These are phyloP conservation scores for Abortiporus biennis DNA, from an alignment of 1,284 basidiomycete genomes.

Conservation along the genomic window DNA sequence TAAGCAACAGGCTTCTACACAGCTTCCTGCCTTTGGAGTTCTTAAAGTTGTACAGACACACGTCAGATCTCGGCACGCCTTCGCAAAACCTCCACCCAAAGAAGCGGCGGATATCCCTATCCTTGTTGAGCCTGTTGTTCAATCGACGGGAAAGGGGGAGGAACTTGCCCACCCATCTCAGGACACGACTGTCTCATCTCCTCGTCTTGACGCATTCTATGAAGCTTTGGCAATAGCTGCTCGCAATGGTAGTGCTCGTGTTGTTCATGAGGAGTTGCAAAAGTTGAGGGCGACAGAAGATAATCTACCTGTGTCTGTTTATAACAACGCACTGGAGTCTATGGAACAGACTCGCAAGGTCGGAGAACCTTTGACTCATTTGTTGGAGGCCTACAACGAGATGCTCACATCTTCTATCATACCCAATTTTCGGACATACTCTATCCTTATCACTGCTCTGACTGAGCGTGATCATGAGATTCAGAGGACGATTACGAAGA, in stretches of 20 bases:
- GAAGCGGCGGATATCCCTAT: background rate
- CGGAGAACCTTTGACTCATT: slow-evolving; percentile 51
- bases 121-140: background rate
- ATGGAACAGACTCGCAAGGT: slow-evolving; percentile 40
- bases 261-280: slow-evolving; percentile 3
- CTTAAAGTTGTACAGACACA: slow-evolving; percentile 55
- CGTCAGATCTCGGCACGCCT: slow-evolving; percentile 49
- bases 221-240: background rate
- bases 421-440: slow-evolving; percentile 68
- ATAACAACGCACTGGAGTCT: slow-evolving; percentile 63
- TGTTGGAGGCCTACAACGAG: slow-evolving; percentile 73
- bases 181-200: background rate
- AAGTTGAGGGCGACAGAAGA: slow-evolving; percentile 3
- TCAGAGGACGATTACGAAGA: slow-evolving; percentile 34
- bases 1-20: no score
- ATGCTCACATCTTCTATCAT: slow-evolving; percentile 63
- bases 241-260: background rate
- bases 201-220: background rate
- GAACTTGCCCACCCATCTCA: background rate
- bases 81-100: slow-evolving; percentile 19
- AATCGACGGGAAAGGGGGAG: background rate
- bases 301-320: slow-evolving; percentile 35
- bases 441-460: slow-evolving; percentile 64
- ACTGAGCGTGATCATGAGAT: slow-evolving; percentile 73
- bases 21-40: slow-evolving; percentile 30